Conservation (phyloP, 768 basidiomycete genomes). For the Rickenella mellea region DNA sequence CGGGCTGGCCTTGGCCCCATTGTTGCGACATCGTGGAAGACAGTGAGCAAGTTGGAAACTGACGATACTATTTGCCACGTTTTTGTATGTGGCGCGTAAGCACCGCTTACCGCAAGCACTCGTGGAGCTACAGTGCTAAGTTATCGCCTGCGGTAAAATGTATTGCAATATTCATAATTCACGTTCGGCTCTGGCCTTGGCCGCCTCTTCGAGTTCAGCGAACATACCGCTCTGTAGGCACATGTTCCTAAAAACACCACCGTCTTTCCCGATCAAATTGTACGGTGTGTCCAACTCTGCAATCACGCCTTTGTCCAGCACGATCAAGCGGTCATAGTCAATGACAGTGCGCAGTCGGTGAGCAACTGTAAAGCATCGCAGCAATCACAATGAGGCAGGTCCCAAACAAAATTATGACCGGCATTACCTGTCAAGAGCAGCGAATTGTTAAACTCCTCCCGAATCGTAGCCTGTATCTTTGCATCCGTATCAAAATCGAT, state of each 20-base stretch:
- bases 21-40: constrained; percentile 52
- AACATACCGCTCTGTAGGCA: constrained; percentile 32
- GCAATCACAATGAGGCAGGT: constrained; percentile 10
- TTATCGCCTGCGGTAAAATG: too few species aligned
- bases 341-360: constrained; percentile 72
- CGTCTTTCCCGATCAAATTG: constrained; percentile 35
- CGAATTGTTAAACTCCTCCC: constrained; percentile 73
- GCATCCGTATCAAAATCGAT: constrained; percentile 84
- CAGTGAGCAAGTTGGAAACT: too few species aligned
- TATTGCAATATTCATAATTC: too few species aligned
- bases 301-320: constrained; percentile 60
- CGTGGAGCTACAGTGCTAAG: too few species aligned
- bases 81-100: too few species aligned
- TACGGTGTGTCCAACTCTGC: constrained; percentile 43
- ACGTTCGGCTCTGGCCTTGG: constrained; percentile 10
- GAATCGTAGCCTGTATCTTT: constrained; percentile 82
- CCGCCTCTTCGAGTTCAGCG: too few species aligned
- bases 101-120: too few species aligned
- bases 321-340: constrained; percentile 71
- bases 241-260: constrained; percentile 43
- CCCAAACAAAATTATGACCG: constrained; percentile 3
- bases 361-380: constrained; percentile 38
- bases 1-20: constrained; percentile 61
- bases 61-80: too few species aligned
- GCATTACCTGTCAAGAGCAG: constrained; percentile 59